These are phyloP conservation scores for Wickerhamomyces xylosicus DNA, from an alignment of 805 yeast genomes.

Conservation along the genomic window DNA sequence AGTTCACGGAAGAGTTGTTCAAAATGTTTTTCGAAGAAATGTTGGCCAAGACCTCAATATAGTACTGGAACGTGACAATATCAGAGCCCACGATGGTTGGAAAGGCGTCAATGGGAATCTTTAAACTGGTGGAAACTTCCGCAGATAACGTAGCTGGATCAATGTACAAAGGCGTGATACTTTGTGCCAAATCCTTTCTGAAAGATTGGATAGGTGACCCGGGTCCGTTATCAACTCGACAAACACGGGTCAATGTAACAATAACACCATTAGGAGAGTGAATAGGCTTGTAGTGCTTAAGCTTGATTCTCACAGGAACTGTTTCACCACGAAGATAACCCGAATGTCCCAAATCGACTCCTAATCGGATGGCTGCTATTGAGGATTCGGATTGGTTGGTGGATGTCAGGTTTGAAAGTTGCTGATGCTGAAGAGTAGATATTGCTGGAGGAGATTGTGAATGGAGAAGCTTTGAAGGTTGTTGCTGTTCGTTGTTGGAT, in stretches of 20 bases:
- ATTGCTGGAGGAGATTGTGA: conserved; percentile 1
- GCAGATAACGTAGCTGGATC: conserved; percentile 53
- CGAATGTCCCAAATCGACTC: conserved; percentile 40
- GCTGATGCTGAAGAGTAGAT: conserved; percentile 8
- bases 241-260: conserved; percentile 69
- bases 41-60: conserved; percentile 75
- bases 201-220: conserved; percentile 45
- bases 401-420: not conserved
- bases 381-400: conserved; percentile 3
- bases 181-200: conserved; percentile 76
- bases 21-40: conserved; percentile 49
- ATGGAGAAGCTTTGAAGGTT: not conserved
- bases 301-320: conserved; percentile 57
- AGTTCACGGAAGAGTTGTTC: conserved; percentile 3
- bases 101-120: conserved; percentile 77
- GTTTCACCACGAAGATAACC: conserved; percentile 77
- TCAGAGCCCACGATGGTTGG: conserved; percentile 72
- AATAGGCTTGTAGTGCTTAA: conserved; percentile 62
- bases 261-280: conserved; percentile 66
- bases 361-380: conserved; percentile 23
- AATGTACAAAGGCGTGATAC: conserved; percentile 66
- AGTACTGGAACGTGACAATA: conserved; percentile 72
- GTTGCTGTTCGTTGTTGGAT: not conserved
- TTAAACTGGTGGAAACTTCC: conserved; percentile 49
- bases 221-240: conserved; percentile 54